Conservation (phyloP, 352 stramenopile species). For the Globisporangium echinulatum region DNA sequence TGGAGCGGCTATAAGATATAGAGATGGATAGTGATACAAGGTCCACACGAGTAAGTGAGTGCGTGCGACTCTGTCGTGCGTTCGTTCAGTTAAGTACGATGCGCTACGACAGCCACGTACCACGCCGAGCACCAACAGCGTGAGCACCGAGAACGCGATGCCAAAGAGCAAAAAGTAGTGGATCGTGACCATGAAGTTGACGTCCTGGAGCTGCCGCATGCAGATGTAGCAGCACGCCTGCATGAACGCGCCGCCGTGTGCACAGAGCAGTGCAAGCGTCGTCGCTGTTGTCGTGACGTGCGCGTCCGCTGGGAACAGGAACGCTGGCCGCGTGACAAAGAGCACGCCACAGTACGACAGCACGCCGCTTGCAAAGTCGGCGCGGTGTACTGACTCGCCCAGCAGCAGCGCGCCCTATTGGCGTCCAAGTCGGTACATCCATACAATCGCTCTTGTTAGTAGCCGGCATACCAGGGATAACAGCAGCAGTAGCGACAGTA, state of each 20-base stretch:
- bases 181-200: constrained; percentile 27
- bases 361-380: constrained; percentile 39
- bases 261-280: constrained; percentile 29
- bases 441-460: no score
- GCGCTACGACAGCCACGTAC: constrained; percentile 11
- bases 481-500: no score
- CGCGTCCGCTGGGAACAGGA: constrained; percentile 31
- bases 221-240: constrained; percentile 49
- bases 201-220: constrained; percentile 45
- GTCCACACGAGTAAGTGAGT: no score
- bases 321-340: constrained; percentile 50
- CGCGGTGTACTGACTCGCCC: constrained; percentile 31
- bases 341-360: constrained; percentile 56
- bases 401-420: constrained; percentile 36
- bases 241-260: constrained; percentile 31
- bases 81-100: no score
- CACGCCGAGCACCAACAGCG: constrained; percentile 23
- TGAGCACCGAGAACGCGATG: constrained; percentile 18
- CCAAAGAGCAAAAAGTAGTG: constrained; percentile 37
- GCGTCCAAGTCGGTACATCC: no score
- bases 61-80: no score
- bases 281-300: constrained; percentile 4
- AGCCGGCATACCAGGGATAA: no score
- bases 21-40: background rate
- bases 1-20: background rate